Base-by-base conservation (phyloP, 1,139 yeast species). In the Zygoascus sp. region DNA sequence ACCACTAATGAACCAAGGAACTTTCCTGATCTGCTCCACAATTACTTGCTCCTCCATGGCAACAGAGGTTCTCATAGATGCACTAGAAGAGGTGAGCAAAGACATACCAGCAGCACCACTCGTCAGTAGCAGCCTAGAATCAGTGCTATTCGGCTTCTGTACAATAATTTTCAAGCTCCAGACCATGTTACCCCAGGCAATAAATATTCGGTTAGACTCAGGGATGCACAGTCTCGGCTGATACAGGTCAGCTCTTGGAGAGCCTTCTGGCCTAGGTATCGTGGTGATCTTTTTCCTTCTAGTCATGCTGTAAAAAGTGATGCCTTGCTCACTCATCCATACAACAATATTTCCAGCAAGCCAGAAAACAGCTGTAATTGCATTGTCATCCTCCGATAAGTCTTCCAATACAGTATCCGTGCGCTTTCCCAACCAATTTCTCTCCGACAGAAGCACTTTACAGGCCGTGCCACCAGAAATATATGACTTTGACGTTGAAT, bases 401-500 rank as follows among this genome's bases (percentile, higher is more conserved):
- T 37, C 43, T 32, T 81, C 82, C 10, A 92, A 51, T 0, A 76
- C 66, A 0, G 79, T 72, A 58, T 92, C 98, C 1, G 75, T 72
- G 48, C 96, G 72, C 52, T 81, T 80, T 0, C 95, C 95, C 5
- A 92, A 67, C 98, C 98, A 92, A 55, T 85, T 86, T 52, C 81
- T 74, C 41, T 83, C 83, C 1, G 95, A 83, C 47, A 81, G 68
- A 0, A 85, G 68, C 0, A 92, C 83, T 49, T 85, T 80, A 0
- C 97, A 97, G 13, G 92, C 83, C 72, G 83, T 88, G 0, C 97
- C 97, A 2, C 97, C 97, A 32, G 90, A 82, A 0, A 87, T 73
- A 55, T 88, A 89, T 9, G 83, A 74, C 49, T 80, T 76, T 0
- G 81, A 74, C 10, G 72, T 73, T 38, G 65, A 63, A 62, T 85